Evolutionary conservation across 2,329 filamentous ascomycete genomes (phyloP).

Genomic region (Neocucurbitaria cava): DNA sequence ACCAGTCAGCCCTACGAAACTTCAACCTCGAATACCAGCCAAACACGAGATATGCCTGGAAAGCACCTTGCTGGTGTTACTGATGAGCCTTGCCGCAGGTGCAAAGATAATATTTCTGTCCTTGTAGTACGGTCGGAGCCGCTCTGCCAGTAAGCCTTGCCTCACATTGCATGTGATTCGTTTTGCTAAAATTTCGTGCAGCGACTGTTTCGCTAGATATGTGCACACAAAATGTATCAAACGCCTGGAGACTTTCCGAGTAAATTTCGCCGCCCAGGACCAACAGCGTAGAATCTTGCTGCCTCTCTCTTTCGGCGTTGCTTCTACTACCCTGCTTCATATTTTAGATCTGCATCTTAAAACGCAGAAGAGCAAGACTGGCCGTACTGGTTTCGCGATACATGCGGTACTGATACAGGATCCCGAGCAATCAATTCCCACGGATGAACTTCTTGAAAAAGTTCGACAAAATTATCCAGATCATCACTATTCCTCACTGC

Average conservation of each 20-base stretch:
- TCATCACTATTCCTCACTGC: constrained; percentile 67
- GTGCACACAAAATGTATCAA: constrained; percentile 80
- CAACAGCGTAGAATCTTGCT: constrained; percentile 68
- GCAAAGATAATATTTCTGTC: constrained; percentile 58
- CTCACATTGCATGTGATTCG: constrained; percentile 4
- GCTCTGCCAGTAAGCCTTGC: constrained; percentile 62
- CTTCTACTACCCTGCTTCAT: constrained; percentile 78
- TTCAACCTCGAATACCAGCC: constrained; percentile 7
- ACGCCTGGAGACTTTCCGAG: constrained; percentile 72
- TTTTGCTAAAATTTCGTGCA: constrained; percentile 45
- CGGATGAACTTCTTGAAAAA: constrained; percentile 25
- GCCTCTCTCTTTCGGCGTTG: constrained; percentile 82
- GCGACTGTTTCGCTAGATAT: constrained; percentile 79
- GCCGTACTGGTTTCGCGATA: constrained; percentile 72
- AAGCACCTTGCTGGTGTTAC: constrained; percentile 27
- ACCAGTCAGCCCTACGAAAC: constrained; percentile 16
- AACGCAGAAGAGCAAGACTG: constrained; percentile 69
- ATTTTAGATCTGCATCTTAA: constrained; percentile 74
- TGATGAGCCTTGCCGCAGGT: constrained; percentile 61
- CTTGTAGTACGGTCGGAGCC: constrained; percentile 65
- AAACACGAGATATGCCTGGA: constrained; percentile 39
- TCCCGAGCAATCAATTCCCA: constrained; percentile 20
- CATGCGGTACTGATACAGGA: constrained; percentile 59
- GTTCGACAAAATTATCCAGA: constrained; percentile 69
- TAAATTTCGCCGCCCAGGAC: constrained; percentile 55